Evolutionary conservation across 495 filamentous ascomycete species (phyloP), one percentile per base, ranked within the genome.

Genomic region (Pseudomonodictys pantanalensis): DNA sequence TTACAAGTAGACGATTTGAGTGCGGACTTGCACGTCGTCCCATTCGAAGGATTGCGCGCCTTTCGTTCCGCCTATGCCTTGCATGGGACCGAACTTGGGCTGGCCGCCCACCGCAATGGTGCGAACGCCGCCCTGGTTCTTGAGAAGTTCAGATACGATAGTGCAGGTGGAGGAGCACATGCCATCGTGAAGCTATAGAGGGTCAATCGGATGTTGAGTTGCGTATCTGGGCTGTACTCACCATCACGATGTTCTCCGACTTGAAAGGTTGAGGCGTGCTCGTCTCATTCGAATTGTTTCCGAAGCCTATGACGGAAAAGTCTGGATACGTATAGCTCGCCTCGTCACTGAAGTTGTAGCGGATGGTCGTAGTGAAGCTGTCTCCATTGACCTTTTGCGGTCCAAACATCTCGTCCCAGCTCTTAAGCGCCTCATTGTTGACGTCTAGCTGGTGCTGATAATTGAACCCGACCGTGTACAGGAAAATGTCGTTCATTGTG

Each of bases 141-240:
- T 51, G 38, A 67, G 58, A 15, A 67, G 56, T 32, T 64, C 60
- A 11, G 60, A 55, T 30, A 60, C 64, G 39, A 67, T 60, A 30
- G 60, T 52, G 45, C 65, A 67, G 29, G 65, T 64, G 12, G 65
- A 67, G 26, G 60, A 59, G 58, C 65, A 67, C 42, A 53, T 55
- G 32, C 60, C 60, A 41, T 67, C 65, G 29, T 60, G 50, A 9
- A 67, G 46, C 44, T 64, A 17, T 8, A 2, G 6, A n/a, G 32
- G 8, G 18, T 60, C 28, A 54, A 39, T 18, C 32, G n/a, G 11
- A 22, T 12, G 29, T 22, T 4, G 3, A 33, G 17, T 22, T 15
- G 6, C 2, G 46, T 7, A 7, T 29, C 8, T 11, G 11, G 2
- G 24, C 10, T 24, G 26, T 25, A 39, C 49, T 2, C 49, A 60